Evolutionary conservation across 257 asterid genomes (phyloP).

Genomic region (Orobanche coerulescens): DNA sequence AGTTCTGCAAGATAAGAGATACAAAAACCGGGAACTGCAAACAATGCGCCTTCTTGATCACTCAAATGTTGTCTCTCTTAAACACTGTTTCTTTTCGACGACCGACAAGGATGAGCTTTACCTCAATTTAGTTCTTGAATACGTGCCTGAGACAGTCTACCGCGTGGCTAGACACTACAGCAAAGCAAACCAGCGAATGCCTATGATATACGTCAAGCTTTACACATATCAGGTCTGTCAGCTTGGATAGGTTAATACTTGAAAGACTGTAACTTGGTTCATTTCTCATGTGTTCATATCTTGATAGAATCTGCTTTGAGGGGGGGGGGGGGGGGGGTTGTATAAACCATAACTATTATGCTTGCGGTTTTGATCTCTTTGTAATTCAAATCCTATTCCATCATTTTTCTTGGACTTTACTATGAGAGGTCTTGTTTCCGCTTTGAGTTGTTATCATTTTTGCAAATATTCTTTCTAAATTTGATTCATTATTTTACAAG

Average conservation of each 20-base stretch:
- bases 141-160: slow-evolving; percentile 71
- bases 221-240: slow-evolving; percentile 63
- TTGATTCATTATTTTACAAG: neutral
- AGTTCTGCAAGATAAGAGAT: slow-evolving; percentile 78
- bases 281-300: neutral
- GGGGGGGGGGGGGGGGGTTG: too few relatives aligned
- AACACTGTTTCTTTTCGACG: slow-evolving; percentile 77
- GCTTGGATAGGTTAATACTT: neutral
- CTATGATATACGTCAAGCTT: slow-evolving; percentile 70
- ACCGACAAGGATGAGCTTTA: slow-evolving; percentile 75
- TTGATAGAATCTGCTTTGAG: neutral
- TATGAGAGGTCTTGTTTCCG: neutral
- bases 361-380: neutral
- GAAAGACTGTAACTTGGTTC: neutral
- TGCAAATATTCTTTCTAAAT: neutral
- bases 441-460: neutral
- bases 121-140: slow-evolving; percentile 72
- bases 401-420: neutral
- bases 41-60: slow-evolving; percentile 81
- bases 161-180: slow-evolving; percentile 67
- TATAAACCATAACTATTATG: neutral
- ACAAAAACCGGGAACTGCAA: slow-evolving; percentile 70
- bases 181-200: slow-evolving; percentile 73
- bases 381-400: neutral
- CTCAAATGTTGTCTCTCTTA: slow-evolving; percentile 67